Evolutionary conservation across 1,284 basidiomycete species (phyloP), one percentile per base, ranked within the genome.

Genomic region (Fomes fomentarius): DNA sequence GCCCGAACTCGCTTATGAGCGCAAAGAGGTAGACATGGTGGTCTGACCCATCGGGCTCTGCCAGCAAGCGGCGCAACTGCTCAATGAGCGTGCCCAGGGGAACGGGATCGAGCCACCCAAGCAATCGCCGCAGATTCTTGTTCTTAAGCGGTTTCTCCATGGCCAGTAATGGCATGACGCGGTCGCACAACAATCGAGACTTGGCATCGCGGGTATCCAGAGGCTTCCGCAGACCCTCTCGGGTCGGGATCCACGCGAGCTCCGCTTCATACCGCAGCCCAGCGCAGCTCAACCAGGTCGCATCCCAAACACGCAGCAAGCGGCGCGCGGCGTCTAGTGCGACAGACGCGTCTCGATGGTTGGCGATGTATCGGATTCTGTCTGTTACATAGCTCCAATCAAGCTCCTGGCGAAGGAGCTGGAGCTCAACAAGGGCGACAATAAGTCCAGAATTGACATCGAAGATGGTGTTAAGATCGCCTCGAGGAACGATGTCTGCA

Each of bases 1-100:
- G 25, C 8, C 61, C 63, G n/a, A 64, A 47, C 33, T 63, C 55
- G 7, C 31, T 21, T 9, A 52, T 46, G 33, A 64, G 34, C 15
- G 14, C 8, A 10, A 41, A 12, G 17, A 64, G 49, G n/a, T 50
- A 46, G 10, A 45, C 14, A 21, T 30, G 15, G 24, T 28, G 35
- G 35, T 43, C 15, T 3, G 6, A 6, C 34, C n/a, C 12, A 3
- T 28, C 22, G 33, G 49, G 21, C n/a, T 52, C 53, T 5, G 39
- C 21, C 12, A 61, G 43, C 10, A 60, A 22, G 15, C 25, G 28
- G 15, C 24, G 21, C 14, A 62, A 39, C 40, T 62, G 62, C 24
- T 49, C 25, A 25, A 43, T 44, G 15, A 63, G 12, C n/a, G 43
- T 47, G 9, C 46, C 45, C 8, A 60, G 19, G 10, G 62, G 52